phyloP scores from a whole-genome alignment of 202 grass and related monocot species.

The Zoysia matrella region DNA sequence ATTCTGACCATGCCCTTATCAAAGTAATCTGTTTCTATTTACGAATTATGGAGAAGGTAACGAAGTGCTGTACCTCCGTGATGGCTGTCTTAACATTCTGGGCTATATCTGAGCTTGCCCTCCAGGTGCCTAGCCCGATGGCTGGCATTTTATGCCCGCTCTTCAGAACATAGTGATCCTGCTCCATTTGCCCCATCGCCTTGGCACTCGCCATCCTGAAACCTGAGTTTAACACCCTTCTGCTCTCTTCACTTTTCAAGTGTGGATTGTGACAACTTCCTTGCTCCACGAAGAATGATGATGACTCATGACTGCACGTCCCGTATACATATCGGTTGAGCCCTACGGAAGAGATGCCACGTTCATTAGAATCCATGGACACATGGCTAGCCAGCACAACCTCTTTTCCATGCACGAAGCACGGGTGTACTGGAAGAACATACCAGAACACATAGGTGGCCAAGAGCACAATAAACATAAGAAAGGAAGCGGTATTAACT shows the following conservation, averaged over 20 bases:
- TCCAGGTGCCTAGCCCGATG: slow-evolving; percentile 79
- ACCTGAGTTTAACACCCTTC: neutral
- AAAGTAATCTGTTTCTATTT: neutral
- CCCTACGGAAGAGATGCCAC: slow-evolving; percentile 43
- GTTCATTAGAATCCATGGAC: slow-evolving; percentile 35
- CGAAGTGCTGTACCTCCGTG: slow-evolving; percentile 44
- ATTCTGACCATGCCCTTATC: neutral
- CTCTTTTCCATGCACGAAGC: slow-evolving; percentile 29
- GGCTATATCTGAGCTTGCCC: slow-evolving; percentile 51
- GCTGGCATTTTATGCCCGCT: slow-evolving; percentile 71
- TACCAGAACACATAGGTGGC: slow-evolving; percentile 50
- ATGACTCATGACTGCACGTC: neutral
- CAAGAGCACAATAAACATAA: slow-evolving; percentile 7
- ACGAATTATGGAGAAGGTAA: neutral
- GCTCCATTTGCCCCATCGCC: slow-evolving; percentile 47
- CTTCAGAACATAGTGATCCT: slow-evolving; percentile 52
- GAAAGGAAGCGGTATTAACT: neutral
- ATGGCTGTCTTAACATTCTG: slow-evolving; percentile 60
- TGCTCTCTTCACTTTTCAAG: neutral
- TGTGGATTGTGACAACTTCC: neutral
- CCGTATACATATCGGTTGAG: neutral
- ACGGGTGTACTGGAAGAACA: slow-evolving; percentile 44
- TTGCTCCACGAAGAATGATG: neutral
- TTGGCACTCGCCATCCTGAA: slow-evolving; percentile 61
- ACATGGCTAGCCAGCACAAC: slow-evolving; percentile 44